A percentile compares a stretch with the other conserved stretches of the same genome.
phyloP scores from a whole-genome alignment of 2,329 filamentous ascomycete species.

The Sordariomycetes sp. region DNA sequence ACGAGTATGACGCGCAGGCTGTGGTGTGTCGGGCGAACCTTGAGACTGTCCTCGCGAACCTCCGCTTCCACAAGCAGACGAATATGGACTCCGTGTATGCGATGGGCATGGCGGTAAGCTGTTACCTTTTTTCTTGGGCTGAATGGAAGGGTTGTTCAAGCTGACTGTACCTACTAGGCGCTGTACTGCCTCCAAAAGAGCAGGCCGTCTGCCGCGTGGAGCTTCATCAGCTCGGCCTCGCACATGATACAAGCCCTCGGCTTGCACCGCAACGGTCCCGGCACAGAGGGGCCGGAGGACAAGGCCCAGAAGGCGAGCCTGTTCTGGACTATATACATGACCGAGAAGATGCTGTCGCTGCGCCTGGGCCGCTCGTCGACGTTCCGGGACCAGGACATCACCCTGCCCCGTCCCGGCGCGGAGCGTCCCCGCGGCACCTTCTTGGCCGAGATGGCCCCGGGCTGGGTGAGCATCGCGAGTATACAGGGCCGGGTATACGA shows the following conservation, averaged over 20 bases:
- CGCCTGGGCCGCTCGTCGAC: constrained; percentile 40
- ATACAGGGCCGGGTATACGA: constrained; percentile 47
- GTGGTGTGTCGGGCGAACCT: constrained; percentile 15
- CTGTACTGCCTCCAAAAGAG: constrained; percentile 19
- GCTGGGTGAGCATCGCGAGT: constrained; percentile 40
- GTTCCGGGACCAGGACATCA: constrained; percentile 45
- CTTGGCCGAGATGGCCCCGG: constrained; percentile 22
- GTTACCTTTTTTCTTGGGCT: neutral
- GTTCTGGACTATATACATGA: constrained; percentile 48
- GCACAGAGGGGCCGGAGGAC: constrained; percentile 5
- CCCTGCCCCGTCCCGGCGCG: constrained; percentile 20
- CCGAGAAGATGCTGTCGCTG: constrained; percentile 46
- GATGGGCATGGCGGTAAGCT: constrained; percentile 11
- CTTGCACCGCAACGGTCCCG: constrained; percentile 14
- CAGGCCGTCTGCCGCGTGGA: constrained; percentile 19
- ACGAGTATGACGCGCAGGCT: constrained; percentile 11
- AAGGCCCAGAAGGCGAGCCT: constrained; percentile 15
- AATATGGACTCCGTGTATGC: constrained; percentile 14
- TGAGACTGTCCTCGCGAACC: constrained; percentile 18
- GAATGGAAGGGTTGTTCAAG: neutral
- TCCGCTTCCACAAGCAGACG: constrained; percentile 19
- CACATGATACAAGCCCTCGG: constrained; percentile 19
- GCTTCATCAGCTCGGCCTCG: constrained; percentile 16
- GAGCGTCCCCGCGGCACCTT: constrained; percentile 15
- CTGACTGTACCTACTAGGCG: constrained; percentile 10